Base-by-base conservation (phyloP, 306 rosid species). In the Cucurbita ficifolia region DNA sequence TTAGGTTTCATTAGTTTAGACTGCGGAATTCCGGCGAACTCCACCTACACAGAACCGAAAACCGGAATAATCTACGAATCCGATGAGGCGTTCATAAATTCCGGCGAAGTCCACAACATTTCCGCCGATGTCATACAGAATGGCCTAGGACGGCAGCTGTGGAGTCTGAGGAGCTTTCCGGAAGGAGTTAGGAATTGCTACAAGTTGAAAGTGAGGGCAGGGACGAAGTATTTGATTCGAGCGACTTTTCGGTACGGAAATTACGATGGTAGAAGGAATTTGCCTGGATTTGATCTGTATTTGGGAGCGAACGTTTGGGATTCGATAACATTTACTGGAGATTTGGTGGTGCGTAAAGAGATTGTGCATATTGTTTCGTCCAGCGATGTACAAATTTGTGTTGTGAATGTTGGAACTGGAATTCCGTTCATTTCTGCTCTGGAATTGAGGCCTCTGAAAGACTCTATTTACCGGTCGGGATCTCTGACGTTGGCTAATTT, bases 1-100 rank as follows among this genome's bases (percentile, higher is more conserved):
- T 45, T 82, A 88, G 93, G 81, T 43, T 88, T 88, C 86, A 81
- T 86, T 3, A 86, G 85, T 73, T 48, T 88, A 76, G 88, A 81
- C 63, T 88, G 93, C 48, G 90, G 90, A 16, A 40, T 73, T 14
- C 81, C 86, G 0, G 72, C 54, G 21, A 50, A 39, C 18, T 65
- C 82, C 4, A 75, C 62, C 77, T 82, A 79, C 8, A 67, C 70
- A 5, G 83, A 81, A 12, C 3, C 36, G 14, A 24, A 0, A 45
- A 82, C 87, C 14, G 84, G 87, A 65, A 69, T 88, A 45, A 49
- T 33, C 48, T 88, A 86, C 82, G 70, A 79, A 13, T 79, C 90
- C 50, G 93, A 86, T 43, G 81, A 77, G 2, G n/a, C 74, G 14
- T 88, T 78, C 77, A 78, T 82, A n/a, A 78, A 74, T 29, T 38